Evolutionary conservation across 225 moss, liverwort and hornwort species (phyloP).

Genomic region (Marchantia polymorpha): DNA sequence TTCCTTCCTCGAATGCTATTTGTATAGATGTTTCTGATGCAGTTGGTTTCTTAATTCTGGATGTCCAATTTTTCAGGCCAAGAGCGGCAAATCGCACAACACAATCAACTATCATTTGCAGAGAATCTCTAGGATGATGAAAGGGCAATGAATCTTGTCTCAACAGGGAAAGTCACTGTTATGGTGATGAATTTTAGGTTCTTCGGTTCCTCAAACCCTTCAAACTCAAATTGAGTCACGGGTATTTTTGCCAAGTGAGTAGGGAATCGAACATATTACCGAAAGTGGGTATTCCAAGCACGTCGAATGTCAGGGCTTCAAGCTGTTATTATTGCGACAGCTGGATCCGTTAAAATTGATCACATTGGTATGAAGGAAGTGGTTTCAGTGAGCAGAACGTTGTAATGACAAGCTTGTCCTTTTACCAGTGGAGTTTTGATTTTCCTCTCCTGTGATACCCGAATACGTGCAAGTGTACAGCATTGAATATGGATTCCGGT

Average conservation of each 20-base stretch:
- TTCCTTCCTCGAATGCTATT: too few species aligned
- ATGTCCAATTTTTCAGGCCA: constrained; percentile 50
- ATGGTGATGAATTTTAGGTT: not conserved
- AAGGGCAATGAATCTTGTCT: constrained; percentile 33
- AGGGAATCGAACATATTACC: not conserved
- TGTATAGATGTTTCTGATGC: not conserved
- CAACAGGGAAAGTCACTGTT: not conserved
- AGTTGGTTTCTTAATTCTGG: not conserved
- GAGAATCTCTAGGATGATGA: constrained; percentile 95
- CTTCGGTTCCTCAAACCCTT: not conserved
- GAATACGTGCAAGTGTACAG: not conserved
- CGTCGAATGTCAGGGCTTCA: not conserved
- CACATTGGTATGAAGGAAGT: not conserved
- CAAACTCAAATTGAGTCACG: not conserved
- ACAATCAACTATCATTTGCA: constrained; percentile 95
- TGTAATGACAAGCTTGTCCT: not conserved
- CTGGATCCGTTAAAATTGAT: not conserved
- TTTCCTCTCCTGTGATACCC: not conserved
- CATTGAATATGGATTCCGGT: not conserved
- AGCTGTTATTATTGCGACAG: not conserved
- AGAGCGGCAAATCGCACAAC: constrained; percentile 77
- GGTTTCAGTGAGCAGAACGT: not conserved
- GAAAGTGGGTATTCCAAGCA: not conserved
- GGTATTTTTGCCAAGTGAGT: constrained; percentile 1
- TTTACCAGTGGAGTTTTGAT: not conserved